Conservation (phyloP, 169 alveolate genomes). For the Plasmodium fragile region DNA sequence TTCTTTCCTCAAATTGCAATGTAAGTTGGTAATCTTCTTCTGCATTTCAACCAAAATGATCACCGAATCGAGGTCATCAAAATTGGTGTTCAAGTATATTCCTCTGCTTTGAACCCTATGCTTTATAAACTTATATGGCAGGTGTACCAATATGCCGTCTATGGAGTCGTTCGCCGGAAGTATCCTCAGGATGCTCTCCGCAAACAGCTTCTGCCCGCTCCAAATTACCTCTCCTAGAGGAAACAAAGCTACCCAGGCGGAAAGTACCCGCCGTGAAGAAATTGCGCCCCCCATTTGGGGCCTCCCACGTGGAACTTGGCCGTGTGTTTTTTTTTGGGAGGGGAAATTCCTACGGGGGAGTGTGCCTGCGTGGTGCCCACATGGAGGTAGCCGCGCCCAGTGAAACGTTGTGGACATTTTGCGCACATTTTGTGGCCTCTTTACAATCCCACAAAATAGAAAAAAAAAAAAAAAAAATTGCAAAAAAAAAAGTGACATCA, state of each 20-base stretch:
- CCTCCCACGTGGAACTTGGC: not conserved
- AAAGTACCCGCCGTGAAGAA: not conserved
- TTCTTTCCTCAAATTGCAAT: constrained; percentile 47
- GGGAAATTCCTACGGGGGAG: not conserved
- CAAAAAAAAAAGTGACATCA: not conserved
- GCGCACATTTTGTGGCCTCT: not conserved
- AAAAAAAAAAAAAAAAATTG: not conserved
- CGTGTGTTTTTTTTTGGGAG: not conserved
- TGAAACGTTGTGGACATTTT: not conserved
- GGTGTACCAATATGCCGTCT: constrained; percentile 41
- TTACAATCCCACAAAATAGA: not conserved
- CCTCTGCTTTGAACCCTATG: constrained; percentile 49
- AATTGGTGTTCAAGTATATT: constrained; percentile 25
- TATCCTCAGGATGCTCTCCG: constrained; percentile 9
- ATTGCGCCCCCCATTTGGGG: not conserved
- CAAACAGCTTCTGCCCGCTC: not conserved
- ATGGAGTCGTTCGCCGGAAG: constrained; percentile 10
- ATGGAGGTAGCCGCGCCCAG: not conserved
- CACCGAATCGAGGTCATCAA: constrained; percentile 18
- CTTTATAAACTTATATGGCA: constrained; percentile 34
- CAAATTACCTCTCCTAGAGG: not conserved
- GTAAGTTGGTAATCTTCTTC: not conserved
- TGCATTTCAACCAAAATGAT: constrained; percentile 13
- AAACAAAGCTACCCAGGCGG: not conserved
- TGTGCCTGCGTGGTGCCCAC: not conserved